These are phyloP conservation scores for Lactarius vividus DNA, from an alignment of 768 basidiomycete genomes.

Conservation along the genomic window DNA sequence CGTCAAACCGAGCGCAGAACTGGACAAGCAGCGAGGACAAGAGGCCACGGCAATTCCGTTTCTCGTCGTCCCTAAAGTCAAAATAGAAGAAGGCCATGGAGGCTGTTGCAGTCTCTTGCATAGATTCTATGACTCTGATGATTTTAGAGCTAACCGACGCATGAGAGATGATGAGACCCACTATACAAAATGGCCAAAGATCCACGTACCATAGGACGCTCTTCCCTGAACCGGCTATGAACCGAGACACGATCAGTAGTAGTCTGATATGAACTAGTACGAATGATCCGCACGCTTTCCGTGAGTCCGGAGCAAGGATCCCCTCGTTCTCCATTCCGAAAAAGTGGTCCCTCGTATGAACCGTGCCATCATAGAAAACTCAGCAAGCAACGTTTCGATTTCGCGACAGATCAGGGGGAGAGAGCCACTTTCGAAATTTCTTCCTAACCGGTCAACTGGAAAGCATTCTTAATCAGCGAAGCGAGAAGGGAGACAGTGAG, in stretches of 20 bases:
- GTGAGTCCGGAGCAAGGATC: not conserved
- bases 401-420: not conserved
- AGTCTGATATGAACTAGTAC: not conserved
- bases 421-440: not conserved
- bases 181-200: not conserved
- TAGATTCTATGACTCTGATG: not conserved
- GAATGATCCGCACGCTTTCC: not conserved
- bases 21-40: not conserved
- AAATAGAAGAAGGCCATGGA: not conserved
- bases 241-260: not conserved
- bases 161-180: not conserved
- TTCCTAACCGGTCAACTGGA: not conserved
- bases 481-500: not conserved
- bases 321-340: not conserved
- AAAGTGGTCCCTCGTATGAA: not conserved
- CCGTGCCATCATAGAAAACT: not conserved
- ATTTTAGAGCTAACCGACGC: not conserved
- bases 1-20: not conserved
- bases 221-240: not conserved
- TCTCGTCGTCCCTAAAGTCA: not conserved
- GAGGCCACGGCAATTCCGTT: not conserved
- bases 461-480: not conserved
- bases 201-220: not conserved
- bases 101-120: not conserved
- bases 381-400: not conserved